These are phyloP conservation scores for Aegle marmelos DNA, from an alignment of 345 rosid species.

Conservation along the genomic window DNA sequence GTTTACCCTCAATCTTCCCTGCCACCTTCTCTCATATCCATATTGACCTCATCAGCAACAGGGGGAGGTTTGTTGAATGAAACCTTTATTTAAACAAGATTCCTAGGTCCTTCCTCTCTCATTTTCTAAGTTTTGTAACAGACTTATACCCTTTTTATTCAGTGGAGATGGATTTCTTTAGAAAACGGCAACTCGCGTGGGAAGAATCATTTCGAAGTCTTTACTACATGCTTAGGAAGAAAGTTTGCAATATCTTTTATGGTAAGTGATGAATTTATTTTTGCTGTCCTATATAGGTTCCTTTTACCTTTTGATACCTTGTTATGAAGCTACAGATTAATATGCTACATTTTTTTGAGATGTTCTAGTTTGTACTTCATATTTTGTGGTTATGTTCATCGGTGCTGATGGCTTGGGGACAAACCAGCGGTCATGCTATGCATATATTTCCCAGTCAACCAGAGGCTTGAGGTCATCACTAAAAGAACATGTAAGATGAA, in stretches of 20 bases:
- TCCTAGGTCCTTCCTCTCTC: conserved; percentile 3
- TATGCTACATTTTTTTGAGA: conserved; percentile 18
- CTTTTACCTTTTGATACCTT: conserved; percentile 7
- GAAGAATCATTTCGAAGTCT: conserved; percentile 91
- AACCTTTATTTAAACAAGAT: conserved; percentile 6
- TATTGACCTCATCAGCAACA: conserved; percentile 48
- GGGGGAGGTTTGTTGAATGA: conserved; percentile 59
- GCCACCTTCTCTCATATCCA: conserved; percentile 69
- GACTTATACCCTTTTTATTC: conserved; percentile 20
- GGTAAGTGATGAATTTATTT: conserved; percentile 42
- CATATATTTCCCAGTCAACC: conserved; percentile 80
- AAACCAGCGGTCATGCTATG: conserved; percentile 51
- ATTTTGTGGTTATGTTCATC: conserved; percentile 88
- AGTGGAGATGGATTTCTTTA: conserved; percentile 66
- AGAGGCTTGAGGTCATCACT: conserved; percentile 74
- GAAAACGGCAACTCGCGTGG: conserved; percentile 68
- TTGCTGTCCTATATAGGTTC: background rate
- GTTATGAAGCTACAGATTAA: background rate
- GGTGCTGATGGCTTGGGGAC: conserved; percentile 39
- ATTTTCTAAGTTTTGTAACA: conserved; percentile 14
- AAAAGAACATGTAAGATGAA: conserved; percentile 77
- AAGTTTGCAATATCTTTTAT: conserved; percentile 66
- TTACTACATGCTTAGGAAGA: conserved; percentile 77
- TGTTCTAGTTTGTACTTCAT: conserved; percentile 72
- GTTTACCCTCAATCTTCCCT: conserved; percentile 83